Evolutionary conservation across 78 protist species (phyloP), one percentile per base, ranked within the genome.

Genomic region (Polysphondylium violaceum): DNA sequence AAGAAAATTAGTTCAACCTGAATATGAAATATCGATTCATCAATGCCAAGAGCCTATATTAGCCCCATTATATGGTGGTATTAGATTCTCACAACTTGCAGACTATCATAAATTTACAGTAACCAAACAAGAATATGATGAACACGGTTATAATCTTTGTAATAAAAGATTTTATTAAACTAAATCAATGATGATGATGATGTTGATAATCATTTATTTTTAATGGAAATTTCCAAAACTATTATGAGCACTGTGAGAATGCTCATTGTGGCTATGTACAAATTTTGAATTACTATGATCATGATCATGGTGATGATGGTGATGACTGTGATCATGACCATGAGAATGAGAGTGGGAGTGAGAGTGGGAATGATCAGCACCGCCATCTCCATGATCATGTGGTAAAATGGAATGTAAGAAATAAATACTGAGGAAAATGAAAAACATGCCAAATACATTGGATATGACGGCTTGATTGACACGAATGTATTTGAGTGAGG

Each of bases 101-200:
- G 94, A 88, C 55, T 88, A 40, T 35, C 38, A 38, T 43, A 74
- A 41, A 73, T 53, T 51, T 35, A 35, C 88, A n/a, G 71, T 74
- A 21, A 47, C 87, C 14, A 74, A 72, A 65, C 63, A 60, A 53
- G 94, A 88, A 40, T 88, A 88, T 61, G 87, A 88, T 38, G 94
- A 88, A 60, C 36, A 33, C 36, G 94, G 94, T 50, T 58, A 60
- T 53, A 29, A 21, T 7, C 38, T 69, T 14, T 53, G 71, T 31
- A 71, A 78, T 61, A 74, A 64, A 61, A 74, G 53, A 27, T 73
- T 88, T 25, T 76, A 64, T 65, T 68, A 68, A 23, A 47, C 11
- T 47, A 47, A n/a, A n/a, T n/a, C n/a, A n/a, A n/a, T n/a, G n/a
- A n/a, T n/a, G n/a, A n/a, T n/a, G n/a, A n/a, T n/a, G n/a, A n/a